phyloP scores from a whole-genome alignment of 768 basidiomycete genomes.

The Termitomyces sp. region DNA sequence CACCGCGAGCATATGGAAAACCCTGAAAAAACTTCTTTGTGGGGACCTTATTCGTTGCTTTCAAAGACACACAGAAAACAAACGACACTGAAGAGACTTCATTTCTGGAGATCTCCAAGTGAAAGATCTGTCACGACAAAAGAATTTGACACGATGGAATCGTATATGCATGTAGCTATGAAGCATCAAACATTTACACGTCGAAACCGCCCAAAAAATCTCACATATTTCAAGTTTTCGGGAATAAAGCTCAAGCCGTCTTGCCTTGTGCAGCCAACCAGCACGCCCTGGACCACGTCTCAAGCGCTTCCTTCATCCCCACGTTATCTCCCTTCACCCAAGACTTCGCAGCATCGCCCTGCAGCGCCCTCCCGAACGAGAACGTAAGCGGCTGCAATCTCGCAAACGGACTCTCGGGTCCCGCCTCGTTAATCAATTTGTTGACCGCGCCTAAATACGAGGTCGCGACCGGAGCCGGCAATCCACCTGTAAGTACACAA shows the following conservation, averaged over 20 bases:
- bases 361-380: slow-evolving; percentile 50
- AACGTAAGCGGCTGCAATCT: slow-evolving; percentile 46
- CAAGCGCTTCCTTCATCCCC: slow-evolving; percentile 37
- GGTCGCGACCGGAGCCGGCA: slow-evolving; percentile 39
- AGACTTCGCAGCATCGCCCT: slow-evolving; percentile 46
- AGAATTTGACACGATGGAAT: background rate
- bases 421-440: slow-evolving; percentile 32
- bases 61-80: too few species aligned
- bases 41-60: too few species aligned
- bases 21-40: background rate
- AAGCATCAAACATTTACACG: background rate
- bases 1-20: background rate
- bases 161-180: too few species aligned
- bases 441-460: slow-evolving; percentile 43
- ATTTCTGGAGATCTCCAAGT: background rate
- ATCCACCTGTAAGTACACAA: slow-evolving; percentile 33
- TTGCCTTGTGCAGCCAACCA: slow-evolving; percentile 41
- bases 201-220: background rate
- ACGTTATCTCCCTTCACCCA: slow-evolving; percentile 47
- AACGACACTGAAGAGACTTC: background rate
- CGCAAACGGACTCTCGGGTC: slow-evolving; percentile 32
- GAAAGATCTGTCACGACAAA: background rate
- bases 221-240: background rate
- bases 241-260: background rate
- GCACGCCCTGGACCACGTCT: slow-evolving; percentile 42